phyloP scores from a whole-genome alignment of 805 yeast genomes.

The Blastobotrys peoriensis region DNA sequence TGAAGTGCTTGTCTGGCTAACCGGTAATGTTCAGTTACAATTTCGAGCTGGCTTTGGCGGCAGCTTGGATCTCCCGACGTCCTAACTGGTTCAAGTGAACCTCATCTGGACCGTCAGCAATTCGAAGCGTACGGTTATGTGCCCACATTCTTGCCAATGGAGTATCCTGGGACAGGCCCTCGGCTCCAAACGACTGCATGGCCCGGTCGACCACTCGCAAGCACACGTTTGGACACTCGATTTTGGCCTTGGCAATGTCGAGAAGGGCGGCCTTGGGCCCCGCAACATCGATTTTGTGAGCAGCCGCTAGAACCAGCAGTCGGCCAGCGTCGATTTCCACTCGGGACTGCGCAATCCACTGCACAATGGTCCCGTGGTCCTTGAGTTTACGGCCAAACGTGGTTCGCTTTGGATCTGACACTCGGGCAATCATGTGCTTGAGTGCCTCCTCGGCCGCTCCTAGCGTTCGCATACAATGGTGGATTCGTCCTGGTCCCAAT shows the following conservation, averaged over 20 bases:
- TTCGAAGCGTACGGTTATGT: conserved; percentile 47
- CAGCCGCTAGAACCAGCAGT: conserved; percentile 51
- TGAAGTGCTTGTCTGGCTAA: too few relatives aligned
- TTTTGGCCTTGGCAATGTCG: conserved; percentile 59
- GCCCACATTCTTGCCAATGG: conserved; percentile 51
- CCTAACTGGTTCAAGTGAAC: conserved; percentile 56
- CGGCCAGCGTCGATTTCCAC: conserved; percentile 51
- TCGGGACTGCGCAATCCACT: conserved; percentile 45
- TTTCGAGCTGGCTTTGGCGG: conserved; percentile 1
- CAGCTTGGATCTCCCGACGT: conserved; percentile 25
- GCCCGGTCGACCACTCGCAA: conserved; percentile 52
- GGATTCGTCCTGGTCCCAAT: conserved; percentile 65
- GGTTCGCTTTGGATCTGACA: conserved; percentile 38
- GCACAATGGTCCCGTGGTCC: conserved; percentile 45
- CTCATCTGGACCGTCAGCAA: conserved; percentile 69
- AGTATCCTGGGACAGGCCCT: conserved; percentile 57
- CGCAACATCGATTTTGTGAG: conserved; percentile 49
- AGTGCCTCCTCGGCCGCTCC: conserved; percentile 58
- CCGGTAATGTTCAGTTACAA: not conserved
- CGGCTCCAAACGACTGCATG: conserved; percentile 59
- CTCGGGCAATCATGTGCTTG: conserved; percentile 43
- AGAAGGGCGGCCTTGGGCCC: conserved; percentile 50
- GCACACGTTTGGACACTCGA: conserved; percentile 54
- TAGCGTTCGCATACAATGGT: conserved; percentile 60
- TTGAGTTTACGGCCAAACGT: conserved; percentile 49